phyloP scores from a whole-genome alignment of 345 rosid species.

The Populus euphratica region DNA sequence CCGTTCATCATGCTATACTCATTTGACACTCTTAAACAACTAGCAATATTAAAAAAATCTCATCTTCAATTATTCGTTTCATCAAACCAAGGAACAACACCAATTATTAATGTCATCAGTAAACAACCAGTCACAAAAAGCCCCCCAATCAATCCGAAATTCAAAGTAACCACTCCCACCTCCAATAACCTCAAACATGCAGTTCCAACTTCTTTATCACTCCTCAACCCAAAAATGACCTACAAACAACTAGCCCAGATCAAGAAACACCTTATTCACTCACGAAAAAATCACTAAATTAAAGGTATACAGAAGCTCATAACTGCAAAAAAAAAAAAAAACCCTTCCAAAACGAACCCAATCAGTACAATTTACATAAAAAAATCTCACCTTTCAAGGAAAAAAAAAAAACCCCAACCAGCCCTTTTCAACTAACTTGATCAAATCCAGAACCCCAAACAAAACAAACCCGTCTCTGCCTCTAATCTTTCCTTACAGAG shows the following conservation, averaged over 20 bases:
- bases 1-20: slow-evolving; percentile 64
- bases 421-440: slow-evolving; percentile 1
- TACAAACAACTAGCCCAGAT: background rate
- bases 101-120: background rate
- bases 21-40: slow-evolving; percentile 39
- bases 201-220: background rate
- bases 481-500: background rate
- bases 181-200: background rate
- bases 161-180: background rate
- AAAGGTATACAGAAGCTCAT: slow-evolving; percentile 10
- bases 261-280: slow-evolving; percentile 1
- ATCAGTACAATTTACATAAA: slow-evolving; percentile 5
- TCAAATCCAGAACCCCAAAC: slow-evolving; percentile 3
- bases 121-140: background rate
- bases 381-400: background rate
- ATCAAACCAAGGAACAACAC: background rate
- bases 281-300: slow-evolving; percentile 11
- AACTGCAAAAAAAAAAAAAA: slow-evolving; percentile 6
- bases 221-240: background rate
- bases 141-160: background rate
- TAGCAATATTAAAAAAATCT: background rate
- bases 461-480: background rate
- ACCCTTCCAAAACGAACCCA: background rate
- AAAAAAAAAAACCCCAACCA: slow-evolving; percentile 15
- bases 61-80: background rate